Percentiles rank a stretch among this genome's conserved stretches.
These are phyloP conservation scores for Raddia distichophylla DNA, from an alignment of 176 grass and related monocot species.

Conservation along the genomic window DNA sequence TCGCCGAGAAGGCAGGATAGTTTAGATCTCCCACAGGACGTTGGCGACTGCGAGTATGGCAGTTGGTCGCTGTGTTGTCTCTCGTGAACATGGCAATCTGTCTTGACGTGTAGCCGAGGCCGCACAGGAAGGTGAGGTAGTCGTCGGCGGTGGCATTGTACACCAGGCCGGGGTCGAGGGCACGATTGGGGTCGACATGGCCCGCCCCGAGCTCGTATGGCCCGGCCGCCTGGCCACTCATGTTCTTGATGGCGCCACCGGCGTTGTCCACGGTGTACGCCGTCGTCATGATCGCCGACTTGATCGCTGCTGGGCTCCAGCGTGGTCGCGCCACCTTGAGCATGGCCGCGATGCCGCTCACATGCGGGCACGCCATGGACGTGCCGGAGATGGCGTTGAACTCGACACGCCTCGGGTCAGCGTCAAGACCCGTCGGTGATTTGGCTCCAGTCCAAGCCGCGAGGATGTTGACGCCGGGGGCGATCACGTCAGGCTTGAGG, in stretches of 20 bases:
- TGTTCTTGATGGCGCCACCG: slow-evolving; percentile 35
- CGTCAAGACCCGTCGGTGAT: slow-evolving; percentile 40
- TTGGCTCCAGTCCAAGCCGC: slow-evolving; percentile 54
- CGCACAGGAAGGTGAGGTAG: slow-evolving; percentile 64
- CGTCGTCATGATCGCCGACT: slow-evolving; percentile 60
- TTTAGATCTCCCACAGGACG: background rate
- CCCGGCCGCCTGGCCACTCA: slow-evolving; percentile 34
- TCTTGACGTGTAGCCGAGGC: slow-evolving; percentile 30
- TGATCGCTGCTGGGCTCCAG: slow-evolving; percentile 54
- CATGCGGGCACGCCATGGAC: slow-evolving; percentile 71
- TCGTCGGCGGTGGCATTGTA: slow-evolving; percentile 49
- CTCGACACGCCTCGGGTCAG: slow-evolving; percentile 42
- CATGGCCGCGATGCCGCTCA: slow-evolving; percentile 64
- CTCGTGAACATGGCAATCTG: slow-evolving; percentile 56
- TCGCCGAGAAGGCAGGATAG: slow-evolving; percentile 51
- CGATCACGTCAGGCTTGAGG: slow-evolving; percentile 62
- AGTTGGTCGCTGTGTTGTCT: slow-evolving; percentile 35
- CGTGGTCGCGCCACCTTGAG: slow-evolving; percentile 31
- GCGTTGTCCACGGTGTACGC: slow-evolving; percentile 55
- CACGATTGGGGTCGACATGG: slow-evolving; percentile 47
- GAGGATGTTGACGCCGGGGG: slow-evolving; percentile 53
- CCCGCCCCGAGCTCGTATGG: slow-evolving; percentile 48
- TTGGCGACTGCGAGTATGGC: slow-evolving; percentile 11
- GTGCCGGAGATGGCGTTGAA: slow-evolving; percentile 78
- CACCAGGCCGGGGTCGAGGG: slow-evolving; percentile 46